A percentile compares a stretch with the other conserved stretches of the same genome.
Evolutionary conservation across 257 asterid genomes (phyloP).

Genomic region (Leonotis leonurus): DNA sequence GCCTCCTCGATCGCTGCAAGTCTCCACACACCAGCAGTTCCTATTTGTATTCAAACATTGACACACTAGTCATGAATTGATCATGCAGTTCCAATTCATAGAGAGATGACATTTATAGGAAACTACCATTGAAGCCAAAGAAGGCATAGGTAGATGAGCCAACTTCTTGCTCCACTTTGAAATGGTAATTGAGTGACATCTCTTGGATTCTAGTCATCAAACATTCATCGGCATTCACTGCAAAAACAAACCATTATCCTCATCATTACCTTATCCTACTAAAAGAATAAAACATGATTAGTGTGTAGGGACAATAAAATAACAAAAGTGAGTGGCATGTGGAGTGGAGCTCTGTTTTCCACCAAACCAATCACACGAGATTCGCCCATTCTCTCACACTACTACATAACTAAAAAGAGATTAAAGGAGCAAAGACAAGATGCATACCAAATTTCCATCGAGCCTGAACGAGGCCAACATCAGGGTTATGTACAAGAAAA

Average conservation of each 20-base stretch:
- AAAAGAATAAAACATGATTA: too few relatives aligned
- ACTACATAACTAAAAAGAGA: too few relatives aligned
- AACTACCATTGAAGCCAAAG: conserved; percentile 63
- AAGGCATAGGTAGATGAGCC: conserved; percentile 50
- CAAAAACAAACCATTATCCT: not conserved
- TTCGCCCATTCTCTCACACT: too few relatives aligned
- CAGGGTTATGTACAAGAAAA: conserved; percentile 67
- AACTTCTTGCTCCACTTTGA: conserved; percentile 68
- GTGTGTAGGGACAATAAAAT: too few relatives aligned
- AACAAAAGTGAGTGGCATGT: too few relatives aligned
- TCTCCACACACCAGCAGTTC: conserved; percentile 69
- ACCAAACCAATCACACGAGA: too few relatives aligned
- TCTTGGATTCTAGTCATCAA: conserved; percentile 68
- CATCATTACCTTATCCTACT: too few relatives aligned
- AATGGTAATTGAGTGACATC: conserved; percentile 65
- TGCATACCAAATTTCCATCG: conserved; percentile 92
- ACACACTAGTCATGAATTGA: too few relatives aligned
- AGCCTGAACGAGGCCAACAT: conserved; percentile 89
- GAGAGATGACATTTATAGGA: too few relatives aligned
- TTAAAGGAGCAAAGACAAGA: not conserved
- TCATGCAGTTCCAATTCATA: too few relatives aligned
- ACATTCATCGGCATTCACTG: conserved; percentile 65
- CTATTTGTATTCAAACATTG: too few relatives aligned
- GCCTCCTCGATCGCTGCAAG: conserved; percentile 49
- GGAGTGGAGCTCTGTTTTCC: too few relatives aligned